A percentile compares a stretch with the other conserved stretches of the same genome.
Evolutionary conservation across 805 yeast species (phyloP).

Genomic region (Yamadazyma sp.): DNA sequence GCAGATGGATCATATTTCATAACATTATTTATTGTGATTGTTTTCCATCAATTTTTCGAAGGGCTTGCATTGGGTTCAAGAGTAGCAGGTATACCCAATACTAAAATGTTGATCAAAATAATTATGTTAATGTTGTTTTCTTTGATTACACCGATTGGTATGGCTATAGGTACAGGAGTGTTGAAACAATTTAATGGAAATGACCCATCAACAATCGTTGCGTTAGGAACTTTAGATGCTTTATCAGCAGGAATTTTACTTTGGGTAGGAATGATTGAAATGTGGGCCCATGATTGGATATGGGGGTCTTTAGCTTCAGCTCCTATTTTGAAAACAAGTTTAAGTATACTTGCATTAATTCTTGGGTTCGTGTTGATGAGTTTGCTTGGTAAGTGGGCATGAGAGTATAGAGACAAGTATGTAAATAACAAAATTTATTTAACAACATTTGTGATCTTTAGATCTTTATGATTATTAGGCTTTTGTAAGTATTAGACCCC

Average conservation of each 20-base stretch:
- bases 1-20: constrained; percentile 27
- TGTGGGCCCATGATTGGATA: constrained; percentile 30
- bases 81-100: constrained; percentile 14
- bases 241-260: constrained; percentile 32
- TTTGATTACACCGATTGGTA: constrained; percentile 26
- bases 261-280: constrained; percentile 30
- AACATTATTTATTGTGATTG: constrained; percentile 26
- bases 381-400: constrained; percentile 32
- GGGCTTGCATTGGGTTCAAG: constrained; percentile 29
- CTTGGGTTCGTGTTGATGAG: constrained; percentile 28
- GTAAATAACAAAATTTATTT: too few relatives aligned
- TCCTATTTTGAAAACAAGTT: constrained; percentile 11
- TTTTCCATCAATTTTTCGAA: constrained; percentile 33
- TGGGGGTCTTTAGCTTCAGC: constrained; percentile 19
- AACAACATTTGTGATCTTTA: too few relatives aligned
- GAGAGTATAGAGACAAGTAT: background rate
- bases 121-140: constrained; percentile 21
- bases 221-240: constrained; percentile 31
- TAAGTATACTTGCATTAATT: constrained; percentile 16
- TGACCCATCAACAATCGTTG: constrained; percentile 26
- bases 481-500: too few relatives aligned
- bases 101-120: constrained; percentile 7
- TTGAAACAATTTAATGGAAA: constrained; percentile 26
- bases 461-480: too few relatives aligned
- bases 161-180: constrained; percentile 31